phyloP scores from a whole-genome alignment of 1,139 yeast genomes.

The Zhuliangozyma parablackwelliae region DNA sequence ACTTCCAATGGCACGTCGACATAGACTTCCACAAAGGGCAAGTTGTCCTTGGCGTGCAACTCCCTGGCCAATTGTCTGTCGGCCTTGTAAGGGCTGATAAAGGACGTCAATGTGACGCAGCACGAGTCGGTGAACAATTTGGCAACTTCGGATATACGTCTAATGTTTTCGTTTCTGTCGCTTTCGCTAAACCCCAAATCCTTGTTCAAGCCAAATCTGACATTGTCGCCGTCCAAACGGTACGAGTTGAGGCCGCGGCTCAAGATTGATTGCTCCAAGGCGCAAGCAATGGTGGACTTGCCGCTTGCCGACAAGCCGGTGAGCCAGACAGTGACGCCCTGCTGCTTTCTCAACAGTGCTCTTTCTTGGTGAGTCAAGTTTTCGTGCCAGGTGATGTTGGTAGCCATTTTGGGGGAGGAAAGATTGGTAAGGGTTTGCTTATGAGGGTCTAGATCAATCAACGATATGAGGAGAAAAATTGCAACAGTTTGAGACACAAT shows the following conservation, averaged over 20 bases:
- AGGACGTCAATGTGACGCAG: conserved; percentile 78
- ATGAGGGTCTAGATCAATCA: no score
- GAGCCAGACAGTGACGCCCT: conserved; percentile 89
- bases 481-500: not conserved
- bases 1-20: conserved; percentile 91
- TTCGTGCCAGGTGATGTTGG: conserved; percentile 94
- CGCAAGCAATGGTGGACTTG: conserved; percentile 92
- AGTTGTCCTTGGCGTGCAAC: conserved; percentile 66
- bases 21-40: conserved; percentile 85
- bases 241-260: conserved; percentile 67
- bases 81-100: conserved; percentile 82
- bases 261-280: conserved; percentile 77
- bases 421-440: no score
- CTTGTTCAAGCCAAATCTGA: conserved; percentile 90
- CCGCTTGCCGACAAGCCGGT: conserved; percentile 96
- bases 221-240: conserved; percentile 91
- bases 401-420: conserved; percentile 54
- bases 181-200: conserved; percentile 89
- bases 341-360: conserved; percentile 63
- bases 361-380: conserved; percentile 85
- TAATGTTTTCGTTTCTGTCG: conserved; percentile 90
- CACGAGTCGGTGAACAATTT: conserved; percentile 90
- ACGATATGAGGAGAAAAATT: no score
- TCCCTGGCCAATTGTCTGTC: conserved; percentile 86
- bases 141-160: conserved; percentile 89